Evolutionary conservation across 2,329 filamentous ascomycete species (phyloP).

Genomic region (Plectosphaerella cucumerina): DNA sequence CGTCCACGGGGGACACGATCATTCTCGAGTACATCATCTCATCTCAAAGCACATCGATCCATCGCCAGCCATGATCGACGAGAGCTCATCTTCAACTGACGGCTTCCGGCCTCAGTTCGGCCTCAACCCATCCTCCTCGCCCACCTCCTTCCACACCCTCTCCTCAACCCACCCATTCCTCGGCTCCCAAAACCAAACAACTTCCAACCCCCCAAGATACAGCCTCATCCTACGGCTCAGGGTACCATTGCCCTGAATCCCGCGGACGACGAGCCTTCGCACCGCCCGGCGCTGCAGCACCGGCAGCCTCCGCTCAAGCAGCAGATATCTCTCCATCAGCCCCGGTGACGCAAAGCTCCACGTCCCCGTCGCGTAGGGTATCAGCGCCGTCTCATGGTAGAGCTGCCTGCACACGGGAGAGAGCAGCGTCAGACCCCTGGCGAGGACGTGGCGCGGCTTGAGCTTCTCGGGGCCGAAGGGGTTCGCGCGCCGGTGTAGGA

Average conservation of each 20-base stretch:
- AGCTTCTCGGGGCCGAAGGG: slow-evolving; percentile 17
- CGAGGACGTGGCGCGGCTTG: background rate
- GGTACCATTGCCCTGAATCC: slow-evolving; percentile 10
- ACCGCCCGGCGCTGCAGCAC: slow-evolving; percentile 24
- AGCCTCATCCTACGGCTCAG: slow-evolving; percentile 20
- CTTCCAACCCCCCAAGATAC: slow-evolving; percentile 22
- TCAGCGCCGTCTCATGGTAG: slow-evolving; percentile 27
- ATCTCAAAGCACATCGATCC: too few species aligned
- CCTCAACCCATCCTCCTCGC: background rate
- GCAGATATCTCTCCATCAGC: slow-evolving; percentile 28
- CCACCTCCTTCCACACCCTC: background rate
- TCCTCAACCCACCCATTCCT: background rate
- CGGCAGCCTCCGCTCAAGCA: slow-evolving; percentile 24
- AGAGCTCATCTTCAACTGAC: too few species aligned
- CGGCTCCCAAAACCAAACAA: slow-evolving; percentile 8
- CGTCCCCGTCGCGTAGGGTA: slow-evolving; percentile 27
- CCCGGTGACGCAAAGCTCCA: slow-evolving; percentile 26
- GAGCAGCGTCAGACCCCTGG: slow-evolving; percentile 23
- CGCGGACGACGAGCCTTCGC: slow-evolving; percentile 18
- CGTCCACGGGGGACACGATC: too few species aligned
- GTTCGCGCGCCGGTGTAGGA: slow-evolving; percentile 19
- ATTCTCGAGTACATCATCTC: too few species aligned
- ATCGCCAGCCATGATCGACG: too few species aligned
- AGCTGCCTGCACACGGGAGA: slow-evolving; percentile 29
- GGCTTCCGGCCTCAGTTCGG: background rate